Evolutionary conservation across 2,329 filamentous ascomycete species (phyloP).

Genomic region (Calcarisporium arbuscula): DNA sequence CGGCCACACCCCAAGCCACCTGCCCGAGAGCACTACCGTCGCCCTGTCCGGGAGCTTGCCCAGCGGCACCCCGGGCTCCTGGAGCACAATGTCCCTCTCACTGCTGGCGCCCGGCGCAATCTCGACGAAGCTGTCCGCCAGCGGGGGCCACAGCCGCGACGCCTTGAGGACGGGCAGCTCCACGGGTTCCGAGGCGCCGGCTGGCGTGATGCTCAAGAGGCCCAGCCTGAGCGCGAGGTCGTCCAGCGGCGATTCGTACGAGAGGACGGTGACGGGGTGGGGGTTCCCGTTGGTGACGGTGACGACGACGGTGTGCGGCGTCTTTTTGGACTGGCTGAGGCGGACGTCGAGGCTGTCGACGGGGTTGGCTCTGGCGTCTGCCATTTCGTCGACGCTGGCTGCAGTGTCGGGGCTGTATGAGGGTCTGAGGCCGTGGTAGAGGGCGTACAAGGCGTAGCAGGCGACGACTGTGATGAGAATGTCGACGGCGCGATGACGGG

Average conservation of each 20-base stretch:
- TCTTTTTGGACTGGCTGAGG: slow-evolving; percentile 23
- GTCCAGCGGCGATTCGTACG: slow-evolving; percentile 34
- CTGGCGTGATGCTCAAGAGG: slow-evolving; percentile 25
- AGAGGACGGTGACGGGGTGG: slow-evolving; percentile 27
- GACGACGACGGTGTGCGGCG: slow-evolving; percentile 27
- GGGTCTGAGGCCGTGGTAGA: too few relatives aligned
- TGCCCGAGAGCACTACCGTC: slow-evolving; percentile 24
- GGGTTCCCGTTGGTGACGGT: slow-evolving; percentile 30
- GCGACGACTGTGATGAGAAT: too few relatives aligned
- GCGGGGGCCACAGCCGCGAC: slow-evolving; percentile 28
- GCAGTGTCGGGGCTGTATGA: too few relatives aligned
- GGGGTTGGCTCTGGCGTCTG: slow-evolving; percentile 9
- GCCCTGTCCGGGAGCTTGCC: slow-evolving; percentile 23
- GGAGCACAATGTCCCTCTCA: slow-evolving; percentile 25
- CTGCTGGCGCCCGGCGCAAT: slow-evolving; percentile 27
- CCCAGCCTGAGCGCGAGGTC: slow-evolving; percentile 27
- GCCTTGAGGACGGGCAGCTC: slow-evolving; percentile 25
- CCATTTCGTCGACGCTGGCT: too few relatives aligned
- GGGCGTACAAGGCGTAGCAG: too few relatives aligned
- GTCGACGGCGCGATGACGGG: too few relatives aligned
- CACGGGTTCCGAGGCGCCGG: slow-evolving; percentile 19
- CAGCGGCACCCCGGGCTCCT: slow-evolving; percentile 23
- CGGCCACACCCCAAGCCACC: slow-evolving; percentile 31
- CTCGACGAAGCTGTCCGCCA: slow-evolving; percentile 23
- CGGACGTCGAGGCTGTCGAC: slow-evolving; percentile 22